A percentile compares a stretch with the other conserved stretches of the same genome.
Evolutionary conservation across 257 asterid species (phyloP).

Genomic region (Dorcoceras hygrometricum): DNA sequence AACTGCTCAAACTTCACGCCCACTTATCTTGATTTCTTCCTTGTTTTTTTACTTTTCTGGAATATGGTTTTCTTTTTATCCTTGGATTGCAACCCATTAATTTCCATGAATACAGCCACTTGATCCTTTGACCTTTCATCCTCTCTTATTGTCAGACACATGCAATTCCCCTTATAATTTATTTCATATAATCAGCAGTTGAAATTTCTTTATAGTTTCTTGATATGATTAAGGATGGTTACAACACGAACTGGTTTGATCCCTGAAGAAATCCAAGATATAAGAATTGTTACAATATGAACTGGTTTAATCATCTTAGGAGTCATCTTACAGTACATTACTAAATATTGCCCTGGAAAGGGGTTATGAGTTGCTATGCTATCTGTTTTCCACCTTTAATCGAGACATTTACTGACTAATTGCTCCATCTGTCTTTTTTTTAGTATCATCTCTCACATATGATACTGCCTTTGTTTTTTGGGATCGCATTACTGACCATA

Average conservation of each 20-base stretch:
- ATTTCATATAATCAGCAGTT: neutral
- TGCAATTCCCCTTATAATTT: neutral
- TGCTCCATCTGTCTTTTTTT: neutral
- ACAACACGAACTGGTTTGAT: neutral
- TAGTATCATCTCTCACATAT: neutral
- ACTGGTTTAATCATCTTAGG: neutral
- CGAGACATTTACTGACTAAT: neutral
- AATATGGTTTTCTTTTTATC: too few species aligned
- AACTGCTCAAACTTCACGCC: constrained; percentile 4
- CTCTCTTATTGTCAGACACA: neutral
- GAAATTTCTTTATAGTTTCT: neutral
- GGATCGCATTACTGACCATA: neutral
- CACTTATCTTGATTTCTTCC: neutral
- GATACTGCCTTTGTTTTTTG: neutral
- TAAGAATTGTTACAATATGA: neutral
- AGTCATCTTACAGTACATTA: neutral
- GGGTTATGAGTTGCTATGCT: neutral
- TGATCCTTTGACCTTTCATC: constrained; percentile 1
- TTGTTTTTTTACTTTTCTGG: neutral
- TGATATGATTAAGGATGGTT: neutral
- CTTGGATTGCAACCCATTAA: neutral
- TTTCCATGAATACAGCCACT: neutral
- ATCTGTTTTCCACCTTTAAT: neutral
- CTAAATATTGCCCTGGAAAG: neutral
- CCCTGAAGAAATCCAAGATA: neutral